phyloP scores from a whole-genome alignment of 2,329 filamentous ascomycete species.

The Teratosphaeria viscida region DNA sequence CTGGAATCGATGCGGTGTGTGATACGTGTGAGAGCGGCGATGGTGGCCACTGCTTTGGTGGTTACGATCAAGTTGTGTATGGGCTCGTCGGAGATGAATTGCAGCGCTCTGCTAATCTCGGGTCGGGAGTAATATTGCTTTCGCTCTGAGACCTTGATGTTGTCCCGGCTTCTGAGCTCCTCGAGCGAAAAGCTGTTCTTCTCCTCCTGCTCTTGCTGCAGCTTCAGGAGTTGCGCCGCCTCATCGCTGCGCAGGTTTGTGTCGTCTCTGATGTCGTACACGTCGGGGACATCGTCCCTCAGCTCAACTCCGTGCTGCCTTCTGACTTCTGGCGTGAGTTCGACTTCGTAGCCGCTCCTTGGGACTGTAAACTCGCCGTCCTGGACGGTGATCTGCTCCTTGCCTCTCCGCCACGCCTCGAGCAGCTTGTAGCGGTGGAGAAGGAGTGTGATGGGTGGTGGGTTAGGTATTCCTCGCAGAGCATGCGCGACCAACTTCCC shows the following conservation, averaged over 20 bases:
- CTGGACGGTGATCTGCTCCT: conserved; percentile 38
- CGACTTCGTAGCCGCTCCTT: conserved; percentile 35
- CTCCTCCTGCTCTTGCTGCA: conserved; percentile 2
- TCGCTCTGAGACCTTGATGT: not conserved
- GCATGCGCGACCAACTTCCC: conserved; percentile 69
- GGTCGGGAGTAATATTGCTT: not conserved
- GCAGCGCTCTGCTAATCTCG: not conserved
- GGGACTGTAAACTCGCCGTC: conserved; percentile 28
- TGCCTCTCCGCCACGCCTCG: conserved; percentile 38
- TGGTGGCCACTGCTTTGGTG: conserved; percentile 60
- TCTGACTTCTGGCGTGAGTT: conserved; percentile 28
- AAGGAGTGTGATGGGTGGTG: conserved; percentile 70
- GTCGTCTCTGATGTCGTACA: conserved; percentile 15
- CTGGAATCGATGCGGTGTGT: conserved; percentile 54
- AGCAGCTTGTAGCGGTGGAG: conserved; percentile 47
- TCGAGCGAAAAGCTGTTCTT: not conserved
- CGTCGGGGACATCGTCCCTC: conserved; percentile 7
- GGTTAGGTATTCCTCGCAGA: conserved; percentile 49
- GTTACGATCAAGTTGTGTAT: conserved; percentile 69
- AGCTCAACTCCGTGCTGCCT: conserved; percentile 28
- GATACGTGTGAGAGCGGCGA: conserved; percentile 56
- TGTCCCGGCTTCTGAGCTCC: not conserved
- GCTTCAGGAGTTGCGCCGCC: conserved; percentile 14
- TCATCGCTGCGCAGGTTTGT: conserved; percentile 16
- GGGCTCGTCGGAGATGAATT: conserved; percentile 20